Percentiles rank a stretch among this genome's conserved stretches.
These are phyloP conservation scores for Kandelia obovata DNA, from an alignment of 345 rosid species.

Conservation along the genomic window DNA sequence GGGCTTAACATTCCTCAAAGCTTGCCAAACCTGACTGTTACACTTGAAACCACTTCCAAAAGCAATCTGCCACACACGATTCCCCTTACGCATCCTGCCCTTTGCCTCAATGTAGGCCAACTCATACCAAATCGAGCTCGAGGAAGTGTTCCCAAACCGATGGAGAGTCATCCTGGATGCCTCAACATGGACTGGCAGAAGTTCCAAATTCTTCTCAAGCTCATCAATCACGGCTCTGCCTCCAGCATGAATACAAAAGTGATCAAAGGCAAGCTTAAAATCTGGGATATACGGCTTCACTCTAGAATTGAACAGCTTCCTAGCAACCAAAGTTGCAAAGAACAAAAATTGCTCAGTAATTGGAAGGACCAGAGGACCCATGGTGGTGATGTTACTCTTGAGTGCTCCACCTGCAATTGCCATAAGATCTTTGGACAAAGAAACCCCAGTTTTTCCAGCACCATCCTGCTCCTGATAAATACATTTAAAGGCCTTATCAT, in stretches of 20 bases:
- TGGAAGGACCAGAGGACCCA: constrained; percentile 91
- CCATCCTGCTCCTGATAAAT: constrained; percentile 87
- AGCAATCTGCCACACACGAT: constrained; percentile 88
- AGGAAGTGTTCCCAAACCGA: constrained; percentile 86
- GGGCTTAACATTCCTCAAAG: constrained; percentile 20
- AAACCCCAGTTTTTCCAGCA: constrained; percentile 74
- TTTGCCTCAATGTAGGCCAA: constrained; percentile 78
- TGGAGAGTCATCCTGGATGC: constrained; percentile 88
- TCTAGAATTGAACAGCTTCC: constrained; percentile 55
- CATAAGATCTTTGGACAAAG: constrained; percentile 86
- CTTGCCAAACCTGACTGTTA: constrained; percentile 49
- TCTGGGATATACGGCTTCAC: constrained; percentile 86
- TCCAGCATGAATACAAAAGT: constrained; percentile 89
- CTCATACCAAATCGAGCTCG: constrained; percentile 93
- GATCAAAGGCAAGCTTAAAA: constrained; percentile 88
- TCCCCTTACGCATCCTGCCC: constrained; percentile 75
- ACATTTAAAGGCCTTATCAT: constrained; percentile 77
- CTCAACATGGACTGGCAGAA: constrained; percentile 58
- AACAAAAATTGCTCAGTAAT: constrained; percentile 85
- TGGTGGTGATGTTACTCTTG: constrained; percentile 74
- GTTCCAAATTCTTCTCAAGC: constrained; percentile 92
- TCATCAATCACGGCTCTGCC: constrained; percentile 93
- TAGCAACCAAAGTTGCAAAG: constrained; percentile 61
- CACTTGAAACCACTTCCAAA: constrained; percentile 92
- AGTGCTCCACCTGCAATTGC: constrained; percentile 87